These are phyloP conservation scores for Saturnispora ahearnii DNA, from an alignment of 805 yeast species.

Conservation along the genomic window DNA sequence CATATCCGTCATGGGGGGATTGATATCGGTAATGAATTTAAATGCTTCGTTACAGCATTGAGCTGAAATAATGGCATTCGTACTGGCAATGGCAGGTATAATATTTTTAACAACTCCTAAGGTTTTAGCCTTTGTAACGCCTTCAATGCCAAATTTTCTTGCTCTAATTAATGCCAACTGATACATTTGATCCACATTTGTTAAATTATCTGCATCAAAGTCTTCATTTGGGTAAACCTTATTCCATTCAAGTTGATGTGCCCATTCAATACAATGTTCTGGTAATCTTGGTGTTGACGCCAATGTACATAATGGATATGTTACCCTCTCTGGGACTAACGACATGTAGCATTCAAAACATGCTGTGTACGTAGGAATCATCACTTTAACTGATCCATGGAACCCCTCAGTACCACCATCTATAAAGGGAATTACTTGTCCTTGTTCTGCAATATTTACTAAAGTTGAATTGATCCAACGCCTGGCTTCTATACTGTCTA, in stretches of 20 bases:
- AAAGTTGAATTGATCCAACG: constrained; percentile 77
- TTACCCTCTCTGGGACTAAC: constrained; percentile 52
- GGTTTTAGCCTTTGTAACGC: constrained; percentile 63
- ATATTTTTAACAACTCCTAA: constrained; percentile 87
- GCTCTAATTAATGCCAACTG: constrained; percentile 53
- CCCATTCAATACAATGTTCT: constrained; percentile 93
- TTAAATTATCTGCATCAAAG: constrained; percentile 62
- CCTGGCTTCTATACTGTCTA: constrained; percentile 84
- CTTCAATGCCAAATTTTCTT: constrained; percentile 52
- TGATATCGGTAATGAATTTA: constrained; percentile 63
- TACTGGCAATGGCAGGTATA: constrained; percentile 89
- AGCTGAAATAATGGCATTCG: constrained; percentile 88
- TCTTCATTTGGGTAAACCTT: constrained; percentile 33
- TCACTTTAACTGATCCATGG: constrained; percentile 82
- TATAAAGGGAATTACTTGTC: constrained; percentile 55
- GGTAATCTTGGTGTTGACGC: constrained; percentile 92
- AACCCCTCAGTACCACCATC: constrained; percentile 97
- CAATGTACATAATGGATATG: constrained; percentile 87
- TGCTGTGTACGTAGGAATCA: constrained; percentile 74
- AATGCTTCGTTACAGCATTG: constrained; percentile 80
- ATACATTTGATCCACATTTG: constrained; percentile 57
- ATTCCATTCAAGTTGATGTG: constrained; percentile 70
- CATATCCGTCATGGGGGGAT: constrained; percentile 62
- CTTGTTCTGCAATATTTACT: constrained; percentile 47
- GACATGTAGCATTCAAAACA: constrained; percentile 90